Conservation (phyloP, 768 basidiomycete species). For the Boletus sensibilis region DNA sequence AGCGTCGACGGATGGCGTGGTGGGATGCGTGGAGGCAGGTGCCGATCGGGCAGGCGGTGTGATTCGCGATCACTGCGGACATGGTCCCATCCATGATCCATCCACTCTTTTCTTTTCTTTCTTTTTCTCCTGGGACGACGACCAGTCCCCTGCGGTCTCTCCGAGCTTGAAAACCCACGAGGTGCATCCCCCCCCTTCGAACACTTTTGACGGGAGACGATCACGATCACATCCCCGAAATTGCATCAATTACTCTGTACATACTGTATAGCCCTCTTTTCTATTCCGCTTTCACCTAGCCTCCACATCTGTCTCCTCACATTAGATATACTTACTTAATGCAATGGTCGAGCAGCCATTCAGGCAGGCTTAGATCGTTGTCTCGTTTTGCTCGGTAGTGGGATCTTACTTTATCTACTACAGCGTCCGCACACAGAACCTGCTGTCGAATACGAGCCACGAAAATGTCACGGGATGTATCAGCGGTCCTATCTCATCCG, state of each 20-base stretch:
- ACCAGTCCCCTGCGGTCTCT: no score
- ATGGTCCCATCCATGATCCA: no score
- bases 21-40: slow-evolving; percentile 42
- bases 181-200: not conserved
- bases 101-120: not conserved
- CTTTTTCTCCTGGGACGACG: not conserved
- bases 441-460: not conserved
- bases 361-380: not conserved
- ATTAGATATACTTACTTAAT: not conserved
- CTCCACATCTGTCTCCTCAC: not conserved
- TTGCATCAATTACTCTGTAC: not conserved
- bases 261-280: not conserved
- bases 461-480: not conserved
- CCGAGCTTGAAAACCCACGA: not conserved
- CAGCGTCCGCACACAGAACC: not conserved
- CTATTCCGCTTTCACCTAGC: not conserved
- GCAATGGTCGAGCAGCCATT: not conserved
- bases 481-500: not conserved
- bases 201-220: not conserved
- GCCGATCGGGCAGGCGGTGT: slow-evolving; percentile 37
- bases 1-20: slow-evolving; percentile 35
- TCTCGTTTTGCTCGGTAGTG: not conserved
- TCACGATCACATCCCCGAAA: not conserved
- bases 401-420: not conserved
- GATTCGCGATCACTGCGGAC: not conserved